Evolutionary conservation across 441 rosid genomes (phyloP).

Genomic region (Aleurites moluccanus): DNA sequence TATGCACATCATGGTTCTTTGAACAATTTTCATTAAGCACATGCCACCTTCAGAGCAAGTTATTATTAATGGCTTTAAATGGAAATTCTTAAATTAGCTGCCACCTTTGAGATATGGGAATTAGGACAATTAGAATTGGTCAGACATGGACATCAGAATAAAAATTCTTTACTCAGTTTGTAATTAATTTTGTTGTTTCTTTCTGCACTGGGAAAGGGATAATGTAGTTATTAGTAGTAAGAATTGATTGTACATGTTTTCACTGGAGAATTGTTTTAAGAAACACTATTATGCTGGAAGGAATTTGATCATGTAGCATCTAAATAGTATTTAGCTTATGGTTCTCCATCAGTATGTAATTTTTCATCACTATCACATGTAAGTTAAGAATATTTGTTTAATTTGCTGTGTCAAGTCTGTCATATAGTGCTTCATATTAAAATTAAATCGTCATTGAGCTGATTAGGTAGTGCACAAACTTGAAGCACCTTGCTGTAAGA

Average conservation of each 20-base stretch:
- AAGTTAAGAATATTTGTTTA: neutral
- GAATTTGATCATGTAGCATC: neutral
- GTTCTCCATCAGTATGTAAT: neutral
- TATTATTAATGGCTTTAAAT: neutral
- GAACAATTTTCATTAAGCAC: neutral
- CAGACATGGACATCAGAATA: neutral
- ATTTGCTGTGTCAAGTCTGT: neutral
- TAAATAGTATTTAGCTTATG: neutral
- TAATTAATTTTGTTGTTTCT: neutral
- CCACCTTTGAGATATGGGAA: neutral
- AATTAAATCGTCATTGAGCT: neutral
- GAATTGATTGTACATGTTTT: too few relatives aligned
- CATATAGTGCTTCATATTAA: neutral
- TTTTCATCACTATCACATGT: neutral
- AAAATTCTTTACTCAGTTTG: neutral
- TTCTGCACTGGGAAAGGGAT: too few relatives aligned
- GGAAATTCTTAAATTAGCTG: neutral
- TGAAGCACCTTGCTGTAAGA: neutral
- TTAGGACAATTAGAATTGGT: neutral
- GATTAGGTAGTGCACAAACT: neutral
- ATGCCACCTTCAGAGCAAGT: constrained; percentile 6
- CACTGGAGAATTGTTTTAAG: too few relatives aligned
- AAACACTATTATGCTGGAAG: too few relatives aligned
- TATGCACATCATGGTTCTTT: constrained; percentile 6
- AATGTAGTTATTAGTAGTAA: too few relatives aligned